phyloP scores from a whole-genome alignment of 257 asterid genomes.

The Paraleonurus japonicus region DNA sequence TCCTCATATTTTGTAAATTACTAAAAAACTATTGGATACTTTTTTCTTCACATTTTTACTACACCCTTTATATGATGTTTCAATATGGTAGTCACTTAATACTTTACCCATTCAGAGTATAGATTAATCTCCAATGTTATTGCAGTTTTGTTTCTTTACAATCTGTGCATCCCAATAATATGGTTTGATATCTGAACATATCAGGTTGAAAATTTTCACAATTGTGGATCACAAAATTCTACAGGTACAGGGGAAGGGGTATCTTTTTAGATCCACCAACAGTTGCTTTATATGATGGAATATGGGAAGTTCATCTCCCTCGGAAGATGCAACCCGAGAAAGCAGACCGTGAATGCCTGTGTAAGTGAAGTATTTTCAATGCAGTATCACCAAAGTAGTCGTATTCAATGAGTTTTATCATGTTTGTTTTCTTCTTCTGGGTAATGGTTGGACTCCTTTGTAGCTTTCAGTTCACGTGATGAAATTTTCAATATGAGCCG shows the following conservation, averaged over 20 bases:
- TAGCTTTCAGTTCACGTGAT: slow-evolving; percentile 75
- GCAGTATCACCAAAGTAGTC: not conserved
- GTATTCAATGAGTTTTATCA: slow-evolving; percentile 11
- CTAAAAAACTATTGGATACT: not conserved
- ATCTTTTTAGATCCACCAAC: slow-evolving; percentile 89
- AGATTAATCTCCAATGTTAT: not conserved
- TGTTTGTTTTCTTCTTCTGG: slow-evolving; percentile 18
- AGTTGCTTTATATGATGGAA: slow-evolving; percentile 58
- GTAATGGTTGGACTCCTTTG: slow-evolving; percentile 27
- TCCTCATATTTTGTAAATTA: not conserved
- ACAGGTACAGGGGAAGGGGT: slow-evolving; percentile 95
- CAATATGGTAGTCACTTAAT: not conserved
- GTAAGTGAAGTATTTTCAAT: slow-evolving; percentile 47
- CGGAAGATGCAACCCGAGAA: slow-evolving; percentile 49
- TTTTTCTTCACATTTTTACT: not conserved
- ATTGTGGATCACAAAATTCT: slow-evolving; percentile 27
- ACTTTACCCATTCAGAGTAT: not conserved
- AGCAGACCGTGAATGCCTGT: slow-evolving; percentile 37
- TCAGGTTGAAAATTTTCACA: slow-evolving; percentile 8
- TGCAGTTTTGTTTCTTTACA: not conserved
- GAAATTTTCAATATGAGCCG: slow-evolving; percentile 65
- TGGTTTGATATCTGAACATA: slow-evolving; percentile 17
- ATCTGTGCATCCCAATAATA: not conserved
- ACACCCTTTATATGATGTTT: not conserved
- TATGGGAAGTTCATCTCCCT: slow-evolving; percentile 77